A percentile compares a stretch with the other conserved stretches of the same genome.
phyloP scores from a whole-genome alignment of 2,329 filamentous ascomycete genomes.

The Trichoderma sp. region DNA sequence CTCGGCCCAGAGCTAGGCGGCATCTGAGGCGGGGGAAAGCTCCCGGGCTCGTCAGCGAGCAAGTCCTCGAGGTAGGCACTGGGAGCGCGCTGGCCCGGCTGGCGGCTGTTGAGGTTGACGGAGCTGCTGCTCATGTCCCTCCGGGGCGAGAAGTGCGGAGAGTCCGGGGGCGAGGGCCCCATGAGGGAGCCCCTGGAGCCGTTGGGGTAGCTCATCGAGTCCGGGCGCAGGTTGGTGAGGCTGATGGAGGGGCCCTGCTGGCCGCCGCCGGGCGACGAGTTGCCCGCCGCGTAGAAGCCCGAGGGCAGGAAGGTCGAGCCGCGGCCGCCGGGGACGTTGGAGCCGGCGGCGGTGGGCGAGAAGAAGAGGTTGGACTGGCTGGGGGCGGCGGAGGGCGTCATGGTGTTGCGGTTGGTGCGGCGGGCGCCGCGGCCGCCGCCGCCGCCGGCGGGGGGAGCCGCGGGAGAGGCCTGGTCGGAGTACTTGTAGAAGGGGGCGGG shows the following conservation, averaged over 20 bases:
- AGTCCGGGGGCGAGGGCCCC: slow-evolving; percentile 63
- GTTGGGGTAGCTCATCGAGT: slow-evolving; percentile 54
- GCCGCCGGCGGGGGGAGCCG: slow-evolving; percentile 44
- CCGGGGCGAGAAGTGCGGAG: slow-evolving; percentile 57
- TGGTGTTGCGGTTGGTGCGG: slow-evolving; percentile 54
- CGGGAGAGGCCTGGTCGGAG: slow-evolving; percentile 59
- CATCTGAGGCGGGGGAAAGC: slow-evolving; percentile 51
- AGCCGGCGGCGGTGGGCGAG: slow-evolving; percentile 79
- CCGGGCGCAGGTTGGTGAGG: slow-evolving; percentile 62
- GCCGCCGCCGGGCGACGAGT: slow-evolving; percentile 51
- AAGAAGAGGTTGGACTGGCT: slow-evolving; percentile 83
- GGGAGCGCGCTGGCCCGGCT: slow-evolving; percentile 72
- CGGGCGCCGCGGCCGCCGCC: slow-evolving; percentile 52
- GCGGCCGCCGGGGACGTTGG: slow-evolving; percentile 64
- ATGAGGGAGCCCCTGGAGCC: slow-evolving; percentile 46
- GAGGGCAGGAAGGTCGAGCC: slow-evolving; percentile 83
- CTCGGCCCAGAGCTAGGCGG: slow-evolving; percentile 31
- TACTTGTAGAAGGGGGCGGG: slow-evolving; percentile 67
- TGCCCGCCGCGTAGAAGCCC: slow-evolving; percentile 82
- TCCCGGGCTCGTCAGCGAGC: slow-evolving; percentile 70
- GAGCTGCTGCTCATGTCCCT: slow-evolving; percentile 65
- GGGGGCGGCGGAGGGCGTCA: slow-evolving; percentile 56
- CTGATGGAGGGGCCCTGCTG: slow-evolving; percentile 59
- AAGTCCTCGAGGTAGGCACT: slow-evolving; percentile 90
- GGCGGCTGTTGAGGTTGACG: slow-evolving; percentile 59